phyloP scores from a whole-genome alignment of 768 basidiomycete genomes.

The Hericium rajendrae region DNA sequence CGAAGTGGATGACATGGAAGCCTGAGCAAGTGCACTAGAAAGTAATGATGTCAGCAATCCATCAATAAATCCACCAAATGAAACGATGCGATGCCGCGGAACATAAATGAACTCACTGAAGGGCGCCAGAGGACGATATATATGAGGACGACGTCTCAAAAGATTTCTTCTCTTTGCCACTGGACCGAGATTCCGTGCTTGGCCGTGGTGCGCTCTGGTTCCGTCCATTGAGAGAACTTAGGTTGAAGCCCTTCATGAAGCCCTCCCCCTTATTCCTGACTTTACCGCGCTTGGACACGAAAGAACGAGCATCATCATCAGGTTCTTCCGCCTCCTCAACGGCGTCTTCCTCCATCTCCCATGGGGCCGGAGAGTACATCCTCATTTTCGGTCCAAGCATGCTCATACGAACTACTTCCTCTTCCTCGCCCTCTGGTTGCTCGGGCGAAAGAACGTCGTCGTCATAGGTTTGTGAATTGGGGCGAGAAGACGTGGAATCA shows the following conservation, averaged over 20 bases:
- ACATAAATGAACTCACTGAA: slow-evolving; percentile 41
- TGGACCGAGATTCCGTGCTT: slow-evolving; percentile 59
- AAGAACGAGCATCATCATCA: slow-evolving; percentile 27
- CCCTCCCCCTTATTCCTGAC: slow-evolving; percentile 24
- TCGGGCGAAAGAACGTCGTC: not conserved
- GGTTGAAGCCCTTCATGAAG: slow-evolving; percentile 36
- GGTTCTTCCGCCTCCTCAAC: slow-evolving; percentile 39
- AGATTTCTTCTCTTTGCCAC: slow-evolving; percentile 41
- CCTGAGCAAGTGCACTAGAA: slow-evolving; percentile 47
- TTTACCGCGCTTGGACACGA: slow-evolving; percentile 19
- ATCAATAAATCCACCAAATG: not conserved
- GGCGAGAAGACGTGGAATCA: slow-evolving; percentile 17
- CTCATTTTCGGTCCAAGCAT: slow-evolving; percentile 77
- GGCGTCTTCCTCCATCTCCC: slow-evolving; percentile 54
- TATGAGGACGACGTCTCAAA: slow-evolving; percentile 48
- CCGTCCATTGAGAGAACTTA: slow-evolving; percentile 25
- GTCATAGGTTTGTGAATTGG: slow-evolving; percentile 6
- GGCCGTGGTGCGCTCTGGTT: slow-evolving; percentile 36
- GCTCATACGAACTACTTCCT: slow-evolving; percentile 47
- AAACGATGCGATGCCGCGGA: slow-evolving; percentile 1
- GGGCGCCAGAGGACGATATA: slow-evolving; percentile 39
- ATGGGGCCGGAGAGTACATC: slow-evolving; percentile 73
- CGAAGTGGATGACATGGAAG: slow-evolving; percentile 49
- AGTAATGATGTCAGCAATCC: not conserved
- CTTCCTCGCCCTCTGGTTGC: slow-evolving; percentile 28